These are phyloP conservation scores for Suhomyces xylopsoci DNA, from an alignment of 805 yeast genomes.

Conservation along the genomic window DNA sequence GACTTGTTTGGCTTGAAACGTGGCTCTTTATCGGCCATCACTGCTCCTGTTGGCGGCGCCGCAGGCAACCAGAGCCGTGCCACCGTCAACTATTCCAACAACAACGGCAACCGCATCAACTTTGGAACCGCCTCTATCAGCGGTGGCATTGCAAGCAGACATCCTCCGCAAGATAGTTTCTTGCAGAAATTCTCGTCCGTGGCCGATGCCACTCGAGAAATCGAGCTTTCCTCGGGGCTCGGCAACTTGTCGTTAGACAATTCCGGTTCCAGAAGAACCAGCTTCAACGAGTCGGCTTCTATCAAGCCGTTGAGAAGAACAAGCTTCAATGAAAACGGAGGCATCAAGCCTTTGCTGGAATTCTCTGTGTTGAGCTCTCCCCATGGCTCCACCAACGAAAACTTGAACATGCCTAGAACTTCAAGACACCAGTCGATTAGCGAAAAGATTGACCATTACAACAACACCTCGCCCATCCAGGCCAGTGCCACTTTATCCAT, in stretches of 20 bases:
- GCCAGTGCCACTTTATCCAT: slow-evolving; percentile 37
- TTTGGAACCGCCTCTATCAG: slow-evolving; percentile 63
- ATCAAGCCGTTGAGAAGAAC: background rate
- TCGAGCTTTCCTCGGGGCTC: slow-evolving; percentile 48
- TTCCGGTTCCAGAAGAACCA: slow-evolving; percentile 46
- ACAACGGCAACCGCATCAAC: slow-evolving; percentile 24
- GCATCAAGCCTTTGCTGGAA: slow-evolving; percentile 18
- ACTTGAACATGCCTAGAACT: slow-evolving; percentile 37
- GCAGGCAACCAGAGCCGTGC: slow-evolving; percentile 4
- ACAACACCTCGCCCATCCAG: slow-evolving; percentile 43
- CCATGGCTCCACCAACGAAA: slow-evolving; percentile 42
- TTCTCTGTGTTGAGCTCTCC: slow-evolving; percentile 24
- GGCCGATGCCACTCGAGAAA: slow-evolving; percentile 67
- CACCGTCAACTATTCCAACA: slow-evolving; percentile 19
- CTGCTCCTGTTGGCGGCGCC: slow-evolving; percentile 41
- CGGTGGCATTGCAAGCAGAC: slow-evolving; percentile 50
- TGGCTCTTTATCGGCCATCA: slow-evolving; percentile 46
- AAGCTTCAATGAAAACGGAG: slow-evolving; percentile 12
- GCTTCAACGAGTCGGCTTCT: slow-evolving; percentile 31
- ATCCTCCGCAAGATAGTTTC: slow-evolving; percentile 49
- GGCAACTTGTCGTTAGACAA: slow-evolving; percentile 31
- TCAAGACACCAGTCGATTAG: slow-evolving; percentile 53
- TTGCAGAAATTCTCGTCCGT: slow-evolving; percentile 62
- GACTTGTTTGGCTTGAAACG: slow-evolving; percentile 45
- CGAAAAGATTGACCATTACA: slow-evolving; percentile 62